These are phyloP conservation scores for Eucalyptus coolabah DNA, from an alignment of 345 rosid species.

Conservation along the genomic window DNA sequence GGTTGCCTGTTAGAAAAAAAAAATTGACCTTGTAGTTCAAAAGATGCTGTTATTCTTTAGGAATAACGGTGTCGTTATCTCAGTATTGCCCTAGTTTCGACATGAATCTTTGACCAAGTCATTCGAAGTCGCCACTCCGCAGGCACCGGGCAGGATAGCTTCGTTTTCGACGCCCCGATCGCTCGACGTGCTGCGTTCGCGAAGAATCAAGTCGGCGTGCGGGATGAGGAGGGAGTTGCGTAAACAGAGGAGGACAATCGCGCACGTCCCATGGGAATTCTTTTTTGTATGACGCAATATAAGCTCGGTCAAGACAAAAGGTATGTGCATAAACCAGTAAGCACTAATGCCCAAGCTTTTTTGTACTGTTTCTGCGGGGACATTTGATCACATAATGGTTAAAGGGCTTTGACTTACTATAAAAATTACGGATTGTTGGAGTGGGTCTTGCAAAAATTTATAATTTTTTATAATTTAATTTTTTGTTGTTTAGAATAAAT, in stretches of 20 bases:
- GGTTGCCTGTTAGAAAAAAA: too few relatives aligned
- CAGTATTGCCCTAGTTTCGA: neutral
- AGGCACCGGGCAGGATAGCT: neutral
- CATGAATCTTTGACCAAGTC: neutral
- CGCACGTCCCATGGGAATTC: neutral
- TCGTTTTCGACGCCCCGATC: neutral
- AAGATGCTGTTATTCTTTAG: too few relatives aligned
- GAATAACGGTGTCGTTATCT: too few relatives aligned
- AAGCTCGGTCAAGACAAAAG: neutral
- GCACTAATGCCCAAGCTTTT: neutral
- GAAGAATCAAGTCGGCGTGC: neutral
- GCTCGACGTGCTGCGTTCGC: neutral
- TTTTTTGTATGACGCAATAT: neutral
- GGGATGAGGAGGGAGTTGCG: neutral
- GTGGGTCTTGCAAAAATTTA: too few relatives aligned
- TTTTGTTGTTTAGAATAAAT: too few relatives aligned
- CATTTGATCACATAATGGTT: neutral
- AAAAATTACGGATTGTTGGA: fast-evolving
- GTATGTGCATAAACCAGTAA: neutral
- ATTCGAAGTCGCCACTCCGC: too few relatives aligned
- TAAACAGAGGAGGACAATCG: neutral
- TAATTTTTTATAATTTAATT: too few relatives aligned
- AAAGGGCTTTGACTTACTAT: too few relatives aligned
- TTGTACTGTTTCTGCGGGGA: too few relatives aligned
- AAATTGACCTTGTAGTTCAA: too few relatives aligned